Evolutionary conservation across 768 basidiomycete genomes (phyloP), one percentile per base, ranked within the genome.

Genomic region (Auricularia cornea): DNA sequence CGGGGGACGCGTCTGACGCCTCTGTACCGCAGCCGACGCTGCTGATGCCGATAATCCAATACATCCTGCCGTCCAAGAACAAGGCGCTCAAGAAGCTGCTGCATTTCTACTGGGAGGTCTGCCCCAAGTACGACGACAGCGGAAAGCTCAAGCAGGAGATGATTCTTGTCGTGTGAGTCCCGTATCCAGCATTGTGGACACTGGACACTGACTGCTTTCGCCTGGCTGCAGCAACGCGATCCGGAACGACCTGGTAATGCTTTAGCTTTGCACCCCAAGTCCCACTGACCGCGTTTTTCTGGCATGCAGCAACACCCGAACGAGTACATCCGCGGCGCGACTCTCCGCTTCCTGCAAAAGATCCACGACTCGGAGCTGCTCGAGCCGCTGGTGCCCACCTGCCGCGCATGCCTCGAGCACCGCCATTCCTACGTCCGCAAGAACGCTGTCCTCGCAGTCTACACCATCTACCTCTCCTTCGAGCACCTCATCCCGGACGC

Each of bases 71-170:
- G 40, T 92, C 90, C 61, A 87, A 88, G 73, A 94, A 91, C 79
- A 98, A 99, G 80, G 87, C 88, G 64, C 84, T 98, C 72, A 98
- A 99, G 86, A 99, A 98, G 79, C 78, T 97, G 66, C 79, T 98
- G 40, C 93, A 94, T 75, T 94, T 93, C 72, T 94, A 95, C 74
- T 94, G 92, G 92, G 92, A 98, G 78, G 90, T 98, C 26, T 98
- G 95, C 76, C 96, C 96, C 10, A 98, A 98, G 75, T 88, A 95
- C 66, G 96, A 98, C 70, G 96, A 98, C 70, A 88, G 85, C 67
- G 96, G 96, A 59, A 98, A 98, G 78, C 77, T 98, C 68, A 98
- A 96, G 83, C 97, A 98, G 77, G 96, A 99, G 79, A 98, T 98
- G 96, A 98, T 98, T 72, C 84, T 98, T 60, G 96, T 98, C 33